Evolutionary conservation across 768 basidiomycete genomes (phyloP).

Genomic region (Rhizopogon vinicolor): DNA sequence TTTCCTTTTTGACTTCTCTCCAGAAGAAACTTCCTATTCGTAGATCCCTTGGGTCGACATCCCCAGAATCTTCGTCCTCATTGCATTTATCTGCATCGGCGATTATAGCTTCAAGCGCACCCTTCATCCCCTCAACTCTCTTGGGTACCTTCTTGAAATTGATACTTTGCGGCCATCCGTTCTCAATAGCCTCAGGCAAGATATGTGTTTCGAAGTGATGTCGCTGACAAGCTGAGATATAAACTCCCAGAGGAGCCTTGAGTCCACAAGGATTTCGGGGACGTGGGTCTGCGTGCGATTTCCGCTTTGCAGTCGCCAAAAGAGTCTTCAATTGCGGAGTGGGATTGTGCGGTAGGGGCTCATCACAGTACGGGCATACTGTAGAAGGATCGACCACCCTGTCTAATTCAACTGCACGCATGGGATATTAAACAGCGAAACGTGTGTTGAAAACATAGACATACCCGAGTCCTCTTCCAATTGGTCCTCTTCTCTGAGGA

Average conservation of each 20-base stretch:
- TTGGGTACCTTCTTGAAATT: conserved; percentile 53
- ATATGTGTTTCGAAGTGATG: conserved; percentile 74
- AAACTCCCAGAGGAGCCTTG: conserved; percentile 43
- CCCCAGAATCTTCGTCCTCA: conserved; percentile 14
- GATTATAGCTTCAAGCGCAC: conserved; percentile 45
- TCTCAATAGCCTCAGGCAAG: conserved; percentile 62
- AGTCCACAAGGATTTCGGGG: conserved; percentile 67
- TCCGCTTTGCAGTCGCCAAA: conserved; percentile 44
- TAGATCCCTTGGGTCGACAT: conserved; percentile 12
- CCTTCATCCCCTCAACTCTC: conserved; percentile 50
- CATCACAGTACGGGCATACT: conserved; percentile 81
- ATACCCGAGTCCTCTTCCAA: conserved; percentile 39
- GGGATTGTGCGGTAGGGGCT: conserved; percentile 55
- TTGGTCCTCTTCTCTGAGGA: not conserved
- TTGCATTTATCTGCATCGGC: conserved; percentile 32
- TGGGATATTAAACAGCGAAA: not conserved
- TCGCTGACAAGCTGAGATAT: conserved; percentile 67
- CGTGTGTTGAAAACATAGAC: conserved; percentile 7
- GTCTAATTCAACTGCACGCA: conserved; percentile 43
- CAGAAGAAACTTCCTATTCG: conserved; percentile 58
- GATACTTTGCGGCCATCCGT: conserved; percentile 76
- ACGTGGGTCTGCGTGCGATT: conserved; percentile 59
- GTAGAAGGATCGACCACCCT: conserved; percentile 55
- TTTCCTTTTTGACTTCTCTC: conserved; percentile 57
- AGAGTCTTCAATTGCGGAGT: conserved; percentile 56